Conservation (phyloP, 345 rosid genomes). For the Cardamine occulta region DNA sequence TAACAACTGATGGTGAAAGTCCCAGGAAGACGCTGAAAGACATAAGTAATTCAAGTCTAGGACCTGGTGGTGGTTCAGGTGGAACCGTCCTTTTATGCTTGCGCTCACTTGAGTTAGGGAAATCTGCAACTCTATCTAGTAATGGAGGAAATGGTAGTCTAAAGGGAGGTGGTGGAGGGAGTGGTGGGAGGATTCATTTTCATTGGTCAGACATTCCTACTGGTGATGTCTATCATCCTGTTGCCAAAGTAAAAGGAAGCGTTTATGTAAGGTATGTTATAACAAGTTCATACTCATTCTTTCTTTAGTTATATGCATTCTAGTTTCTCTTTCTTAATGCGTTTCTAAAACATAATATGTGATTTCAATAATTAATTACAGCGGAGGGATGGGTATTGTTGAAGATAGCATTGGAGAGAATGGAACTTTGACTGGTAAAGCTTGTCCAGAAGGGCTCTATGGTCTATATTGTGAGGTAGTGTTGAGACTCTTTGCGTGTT, state of each 20-base stretch:
- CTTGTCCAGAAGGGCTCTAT: slow-evolving; percentile 86
- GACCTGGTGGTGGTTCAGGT: slow-evolving; percentile 97
- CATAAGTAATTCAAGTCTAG: slow-evolving; percentile 50
- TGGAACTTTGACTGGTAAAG: slow-evolving; percentile 86
- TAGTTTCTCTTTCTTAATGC: slow-evolving; percentile 22
- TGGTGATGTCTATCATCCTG: slow-evolving; percentile 73
- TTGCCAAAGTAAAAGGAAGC: slow-evolving; percentile 84
- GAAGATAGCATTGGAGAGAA: slow-evolving; percentile 67
- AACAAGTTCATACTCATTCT: slow-evolving; percentile 4
- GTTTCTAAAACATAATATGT: background rate
- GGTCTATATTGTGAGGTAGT: slow-evolving; percentile 87
- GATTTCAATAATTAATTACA: slow-evolving; percentile 38
- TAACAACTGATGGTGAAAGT: slow-evolving; percentile 85
- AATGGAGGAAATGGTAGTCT: slow-evolving; percentile 85
- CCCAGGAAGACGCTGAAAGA: slow-evolving; percentile 56
- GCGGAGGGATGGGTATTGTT: slow-evolving; percentile 79
- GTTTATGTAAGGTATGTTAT: slow-evolving; percentile 66
- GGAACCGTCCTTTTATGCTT: slow-evolving; percentile 86
- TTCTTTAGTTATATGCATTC: background rate
- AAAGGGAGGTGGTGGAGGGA: slow-evolving; percentile 88
- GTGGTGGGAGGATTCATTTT: slow-evolving; percentile 95
- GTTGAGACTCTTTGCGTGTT: slow-evolving; percentile 11
- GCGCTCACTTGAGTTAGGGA: slow-evolving; percentile 55
- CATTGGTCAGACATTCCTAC: slow-evolving; percentile 84
- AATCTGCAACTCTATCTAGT: slow-evolving; percentile 62